A percentile compares a stretch with the other conserved stretches of the same genome.
phyloP scores from a whole-genome alignment of 495 filamentous ascomycete genomes.

The Xylaria castorea region DNA sequence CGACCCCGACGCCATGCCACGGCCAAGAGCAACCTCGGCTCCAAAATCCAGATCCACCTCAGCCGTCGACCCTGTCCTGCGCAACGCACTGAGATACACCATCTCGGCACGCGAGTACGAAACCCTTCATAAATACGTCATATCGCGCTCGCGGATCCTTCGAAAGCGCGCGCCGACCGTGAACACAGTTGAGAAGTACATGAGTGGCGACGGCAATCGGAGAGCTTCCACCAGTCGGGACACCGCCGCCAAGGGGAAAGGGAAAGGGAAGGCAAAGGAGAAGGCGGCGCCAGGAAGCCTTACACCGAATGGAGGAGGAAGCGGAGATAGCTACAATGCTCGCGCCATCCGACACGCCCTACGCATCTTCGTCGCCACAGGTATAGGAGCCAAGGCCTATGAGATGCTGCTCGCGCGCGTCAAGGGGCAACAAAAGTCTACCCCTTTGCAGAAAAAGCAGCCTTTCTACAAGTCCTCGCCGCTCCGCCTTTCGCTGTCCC shows the following conservation, averaged over 20 bases:
- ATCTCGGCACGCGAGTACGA: conserved; percentile 86
- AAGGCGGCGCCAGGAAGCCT: conserved; percentile 8
- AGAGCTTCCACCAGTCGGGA: conserved; percentile 26
- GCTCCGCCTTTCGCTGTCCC: conserved; percentile 77
- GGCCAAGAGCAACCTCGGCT: conserved; percentile 33
- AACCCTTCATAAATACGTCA: conserved; percentile 76
- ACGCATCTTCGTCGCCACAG: conserved; percentile 75
- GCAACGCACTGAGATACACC: conserved; percentile 82
- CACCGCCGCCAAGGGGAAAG: conserved; percentile 21
- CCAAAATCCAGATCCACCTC: conserved; percentile 49
- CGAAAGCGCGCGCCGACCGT: conserved; percentile 66
- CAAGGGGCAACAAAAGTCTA: conserved; percentile 31
- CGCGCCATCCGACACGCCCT: conserved; percentile 78
- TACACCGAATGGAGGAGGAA: conserved; percentile 14
- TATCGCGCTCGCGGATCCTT: conserved; percentile 68
- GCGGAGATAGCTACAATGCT: conserved; percentile 74
- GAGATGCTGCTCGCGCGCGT: conserved; percentile 61
- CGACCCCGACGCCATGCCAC: conserved; percentile 25
- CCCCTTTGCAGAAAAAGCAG: conserved; percentile 45
- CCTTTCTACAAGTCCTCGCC: conserved; percentile 72
- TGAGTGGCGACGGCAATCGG: conserved; percentile 43
- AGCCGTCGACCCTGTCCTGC: conserved; percentile 65
- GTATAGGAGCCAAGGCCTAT: conserved; percentile 72
- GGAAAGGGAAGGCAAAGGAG: conserved; percentile 38
- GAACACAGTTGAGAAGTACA: conserved; percentile 54